These are phyloP conservation scores for Saturnispora zaruensis DNA, from an alignment of 805 yeast species.

Conservation along the genomic window DNA sequence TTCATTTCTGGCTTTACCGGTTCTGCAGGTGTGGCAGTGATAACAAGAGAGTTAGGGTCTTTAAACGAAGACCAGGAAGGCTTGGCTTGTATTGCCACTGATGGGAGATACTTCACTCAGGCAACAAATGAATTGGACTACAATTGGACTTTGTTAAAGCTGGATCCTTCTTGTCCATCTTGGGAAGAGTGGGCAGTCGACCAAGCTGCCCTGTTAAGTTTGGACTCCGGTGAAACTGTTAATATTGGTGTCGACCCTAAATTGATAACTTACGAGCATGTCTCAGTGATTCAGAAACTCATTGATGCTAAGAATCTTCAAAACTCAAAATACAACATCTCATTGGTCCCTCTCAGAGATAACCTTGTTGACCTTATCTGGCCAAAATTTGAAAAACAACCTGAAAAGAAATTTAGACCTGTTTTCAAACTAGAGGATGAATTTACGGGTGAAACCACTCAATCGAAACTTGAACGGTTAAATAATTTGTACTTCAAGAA, in stretches of 20 bases:
- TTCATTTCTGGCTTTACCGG: conserved; percentile 55
- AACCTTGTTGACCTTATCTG: conserved; percentile 45
- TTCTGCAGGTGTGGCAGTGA: conserved; percentile 51
- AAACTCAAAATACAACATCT: conserved; percentile 29
- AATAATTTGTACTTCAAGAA: conserved; percentile 30
- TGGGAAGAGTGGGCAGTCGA: conserved; percentile 54
- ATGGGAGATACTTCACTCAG: conserved; percentile 53
- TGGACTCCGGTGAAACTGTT: conserved; percentile 34
- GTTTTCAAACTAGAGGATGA: conserved; percentile 43
- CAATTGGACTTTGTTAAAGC: conserved; percentile 49
- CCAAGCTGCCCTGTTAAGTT: conserved; percentile 41
- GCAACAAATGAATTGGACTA: conserved; percentile 51
- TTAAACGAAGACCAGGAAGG: conserved; percentile 49
- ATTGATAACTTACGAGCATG: conserved; percentile 33
- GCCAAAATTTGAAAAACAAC: conserved; percentile 50
- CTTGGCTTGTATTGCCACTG: conserved; percentile 47
- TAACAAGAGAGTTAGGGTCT: conserved; percentile 45
- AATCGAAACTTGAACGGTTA: conserved; percentile 47
- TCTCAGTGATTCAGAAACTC: conserved; percentile 27
- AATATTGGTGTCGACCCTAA: conserved; percentile 42
- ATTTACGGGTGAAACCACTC: conserved; percentile 57
- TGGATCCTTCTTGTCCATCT: conserved; percentile 40
- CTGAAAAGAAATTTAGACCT: conserved; percentile 43
- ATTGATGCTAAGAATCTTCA: conserved; percentile 25
- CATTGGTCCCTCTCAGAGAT: conserved; percentile 36